Evolutionary conservation across 1,284 basidiomycete species (phyloP).

Genomic region (Fomitopsis betulina): DNA sequence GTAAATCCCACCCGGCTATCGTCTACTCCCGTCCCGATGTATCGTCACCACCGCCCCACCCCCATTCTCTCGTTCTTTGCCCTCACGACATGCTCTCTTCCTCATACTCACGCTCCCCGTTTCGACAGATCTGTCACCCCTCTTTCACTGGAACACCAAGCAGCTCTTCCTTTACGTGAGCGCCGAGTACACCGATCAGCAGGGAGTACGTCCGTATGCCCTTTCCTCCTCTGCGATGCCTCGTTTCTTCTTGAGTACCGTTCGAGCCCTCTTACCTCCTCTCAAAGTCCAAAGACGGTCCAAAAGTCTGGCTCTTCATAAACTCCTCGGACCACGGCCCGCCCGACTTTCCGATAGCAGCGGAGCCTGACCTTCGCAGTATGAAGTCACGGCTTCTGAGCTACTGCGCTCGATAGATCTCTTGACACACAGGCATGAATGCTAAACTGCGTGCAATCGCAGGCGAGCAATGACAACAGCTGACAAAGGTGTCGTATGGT

Average conservation of each 20-base stretch:
- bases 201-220: constrained; percentile 52
- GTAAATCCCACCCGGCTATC: background rate
- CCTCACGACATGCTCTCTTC: background rate
- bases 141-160: constrained; percentile 95
- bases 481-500: background rate
- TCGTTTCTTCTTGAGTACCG: background rate
- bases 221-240: background rate
- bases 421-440: background rate
- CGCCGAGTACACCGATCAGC: constrained; percentile 70
- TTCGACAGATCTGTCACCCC: constrained; percentile 61
- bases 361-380: background rate
- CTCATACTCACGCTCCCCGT: constrained; percentile 1
- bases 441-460: background rate
- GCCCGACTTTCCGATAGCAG: background rate
- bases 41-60: background rate
- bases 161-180: constrained; percentile 84
- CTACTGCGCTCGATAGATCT: background rate
- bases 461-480: background rate
- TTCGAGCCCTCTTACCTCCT: background rate
- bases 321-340: background rate
- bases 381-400: background rate
- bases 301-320: background rate
- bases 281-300: background rate
- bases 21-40: background rate
- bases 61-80: background rate